Base-by-base conservation (phyloP, 768 basidiomycete genomes). In the Kondoa subrosea region DNA sequence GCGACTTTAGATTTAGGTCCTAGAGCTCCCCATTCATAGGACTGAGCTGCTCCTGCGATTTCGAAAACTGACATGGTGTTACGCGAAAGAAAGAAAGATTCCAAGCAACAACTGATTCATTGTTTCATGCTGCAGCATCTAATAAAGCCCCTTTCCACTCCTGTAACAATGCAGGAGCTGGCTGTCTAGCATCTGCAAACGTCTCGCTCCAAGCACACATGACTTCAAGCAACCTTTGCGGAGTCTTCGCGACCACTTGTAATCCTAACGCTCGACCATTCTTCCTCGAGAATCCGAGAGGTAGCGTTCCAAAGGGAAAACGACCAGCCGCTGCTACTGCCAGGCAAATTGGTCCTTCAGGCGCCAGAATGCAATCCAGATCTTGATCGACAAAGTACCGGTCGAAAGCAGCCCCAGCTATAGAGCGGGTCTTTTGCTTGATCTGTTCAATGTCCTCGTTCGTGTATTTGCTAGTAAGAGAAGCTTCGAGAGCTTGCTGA, bases 1-100 rank as follows among this genome's bases (percentile, higher is more conserved):
- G 93, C 91, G n/a, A 89, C 95, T 76, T 88, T 87, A 70, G 88
- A 89, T n/a, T 67, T 40, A 21, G 80, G 79, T 2, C 93, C 93
- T 17, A 83, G 78, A 80, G 88, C 91, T 25, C 93, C 93, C 93
- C 93, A 99, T 75, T 91, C 89, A 76, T 97, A 96, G 69, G 85
- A 82, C 76, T 97, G 91, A 0, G 84, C 83, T 4, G 89, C 92
- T 1, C 90, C 88, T 2, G 81, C 73, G 73, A 96, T 82, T 77
- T 86, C 87, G 80, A 95, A 91, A 17, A 90, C 29, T 21, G 67
- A 34, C 64, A 31, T 75, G 63, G 50, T 60, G 50, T 58, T 60
- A 67, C 63, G 67, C 17, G n/a, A n/a, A n/a, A n/a, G n/a, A n/a
- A n/a, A n/a, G n/a, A n/a, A n/a, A n/a, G n/a, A n/a, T n/a, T n/a